Base-by-base conservation (phyloP, 495 filamentous ascomycete species). In the Aspergillus campestris region DNA sequence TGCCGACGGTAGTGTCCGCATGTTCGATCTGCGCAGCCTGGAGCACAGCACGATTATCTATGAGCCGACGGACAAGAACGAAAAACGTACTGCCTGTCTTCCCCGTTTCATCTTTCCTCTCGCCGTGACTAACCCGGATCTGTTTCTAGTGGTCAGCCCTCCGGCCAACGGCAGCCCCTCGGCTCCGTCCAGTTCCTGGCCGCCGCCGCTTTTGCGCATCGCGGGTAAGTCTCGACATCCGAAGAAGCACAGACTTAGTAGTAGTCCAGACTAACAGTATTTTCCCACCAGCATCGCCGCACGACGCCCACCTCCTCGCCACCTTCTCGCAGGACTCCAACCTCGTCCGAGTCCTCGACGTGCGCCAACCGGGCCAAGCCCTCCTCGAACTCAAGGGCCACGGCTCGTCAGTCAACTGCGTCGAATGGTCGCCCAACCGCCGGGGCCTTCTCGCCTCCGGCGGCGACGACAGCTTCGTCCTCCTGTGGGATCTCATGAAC, bases 41-140 rank as follows among this genome's bases (percentile, higher is more conserved):
- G 92, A 99, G 58, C 92, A 99, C 62, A 95, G 88, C 51, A 99
- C 92, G 40, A 99, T 99, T 55, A 99, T 99, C 51, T 99, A 99
- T 59, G 92, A 99, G 61, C 92, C 92, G 8, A 86, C 86, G 3
- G 83, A 87, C 42, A 95, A 91, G 65, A 82, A 82, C 41, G 90
- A 94, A 33, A 85, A 87, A 69, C 75, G 88, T 91, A 73, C 8
- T 35, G 31, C 18, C 31, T 7, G 5, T 31, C 33, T 15, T 1
- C n/a, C 12, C 13, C 40, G 24, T 30, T 32, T n/a, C 4, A 31
- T 18, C 32, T 3, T 10, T 39, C 28, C 10, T 31, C 40, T 6
- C 32, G 8, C 14, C 3, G 18, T 24, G 13, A 44, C 47, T 45
- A 40, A 55, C 37, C 27, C 32, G 11, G 9, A 24, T 30, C 30